phyloP scores from a whole-genome alignment of 257 asterid species.

The Scutellaria barbata region DNA sequence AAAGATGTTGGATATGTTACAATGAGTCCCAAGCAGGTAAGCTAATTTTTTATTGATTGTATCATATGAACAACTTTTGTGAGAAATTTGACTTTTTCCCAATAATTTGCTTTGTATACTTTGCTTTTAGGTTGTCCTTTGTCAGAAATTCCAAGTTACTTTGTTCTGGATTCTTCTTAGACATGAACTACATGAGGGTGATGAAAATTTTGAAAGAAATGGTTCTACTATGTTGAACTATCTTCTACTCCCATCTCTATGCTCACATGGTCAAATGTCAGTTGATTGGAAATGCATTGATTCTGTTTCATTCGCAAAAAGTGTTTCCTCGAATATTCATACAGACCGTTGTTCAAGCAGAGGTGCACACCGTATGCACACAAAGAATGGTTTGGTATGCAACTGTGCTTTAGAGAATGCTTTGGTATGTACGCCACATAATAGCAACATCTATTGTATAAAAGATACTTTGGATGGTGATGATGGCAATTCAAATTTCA shows the following conservation, averaged over 20 bases:
- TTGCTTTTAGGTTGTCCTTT: conserved; percentile 51
- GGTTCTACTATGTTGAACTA: conserved; percentile 47
- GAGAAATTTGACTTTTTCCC: conserved; percentile 4
- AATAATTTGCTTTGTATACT: conserved; percentile 3
- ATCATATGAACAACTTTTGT: background rate
- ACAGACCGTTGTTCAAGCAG: conserved; percentile 22
- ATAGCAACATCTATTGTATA: conserved; percentile 52
- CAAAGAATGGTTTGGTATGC: conserved; percentile 59
- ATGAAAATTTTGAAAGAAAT: conserved; percentile 25
- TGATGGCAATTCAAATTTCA: conserved; percentile 52
- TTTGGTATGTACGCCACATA: conserved; percentile 75
- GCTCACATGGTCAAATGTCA: conserved; percentile 20
- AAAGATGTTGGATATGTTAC: conserved; percentile 39
- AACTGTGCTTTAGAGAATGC: conserved; percentile 63
- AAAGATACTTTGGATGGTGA: conserved; percentile 46
- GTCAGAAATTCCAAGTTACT: conserved; percentile 62
- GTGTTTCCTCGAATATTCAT: conserved; percentile 30
- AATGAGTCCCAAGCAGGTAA: conserved; percentile 57
- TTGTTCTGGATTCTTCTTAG: conserved; percentile 59
- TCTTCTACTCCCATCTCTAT: conserved; percentile 67
- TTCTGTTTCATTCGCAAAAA: conserved; percentile 38
- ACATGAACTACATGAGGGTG: conserved; percentile 45
- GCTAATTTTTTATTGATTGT: background rate
- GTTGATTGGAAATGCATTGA: conserved; percentile 62
- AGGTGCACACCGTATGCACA: conserved; percentile 42